Base-by-base conservation (phyloP, 2,329 filamentous ascomycete genomes). In the Nothophoma quercina region DNA sequence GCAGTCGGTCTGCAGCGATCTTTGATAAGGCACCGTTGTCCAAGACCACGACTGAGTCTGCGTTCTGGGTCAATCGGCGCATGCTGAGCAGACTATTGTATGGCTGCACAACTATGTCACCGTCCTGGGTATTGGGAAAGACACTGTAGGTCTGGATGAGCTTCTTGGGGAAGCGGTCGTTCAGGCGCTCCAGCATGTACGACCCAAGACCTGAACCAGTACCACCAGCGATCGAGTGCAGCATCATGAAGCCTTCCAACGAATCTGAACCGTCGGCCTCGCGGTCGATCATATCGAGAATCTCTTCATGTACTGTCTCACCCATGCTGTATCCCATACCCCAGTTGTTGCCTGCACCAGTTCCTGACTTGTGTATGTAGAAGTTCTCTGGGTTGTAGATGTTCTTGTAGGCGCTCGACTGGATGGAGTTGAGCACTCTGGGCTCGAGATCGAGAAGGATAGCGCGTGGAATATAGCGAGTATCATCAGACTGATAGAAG, bases 311-410 rank as follows among this genome's bases (percentile, higher is more conserved):
- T 16, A 99, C 91, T 35, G 84, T 82, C 74, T 97, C 93, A 63
- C 93, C 95, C 46, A 91, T 93, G 62, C 95, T 88, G 77, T 99
- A 99, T 38, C 95, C 95, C 69, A 95, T 90, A 56, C 93, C 95
- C 95, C 95, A 99, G 75, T 98, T 99, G 77, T 99, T 99, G 36
- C 92, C 95, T 6, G 95, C 95, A 36, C 95, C 95, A 48, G 91
- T 87, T 51, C 95, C 95, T 77, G 93, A 89, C 74, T 96, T 96
- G 67, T 93, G 91, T 45, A 98, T 86, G 74, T 96, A 99, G 78
- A 98, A 97, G 81, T 99, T 99, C 77, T 99, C 95, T 0, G 95
- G 95, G 73, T 99, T 99, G 84, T 99, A 99, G 55, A 99, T 99
- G 75, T 99, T 98, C 75, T 89, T 91, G 81, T 99, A 99, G 0